Evolutionary conservation across 192 early-diverging fungal species (phyloP), one percentile per base, ranked within the genome.

Genomic region (Coemansia sp.): DNA sequence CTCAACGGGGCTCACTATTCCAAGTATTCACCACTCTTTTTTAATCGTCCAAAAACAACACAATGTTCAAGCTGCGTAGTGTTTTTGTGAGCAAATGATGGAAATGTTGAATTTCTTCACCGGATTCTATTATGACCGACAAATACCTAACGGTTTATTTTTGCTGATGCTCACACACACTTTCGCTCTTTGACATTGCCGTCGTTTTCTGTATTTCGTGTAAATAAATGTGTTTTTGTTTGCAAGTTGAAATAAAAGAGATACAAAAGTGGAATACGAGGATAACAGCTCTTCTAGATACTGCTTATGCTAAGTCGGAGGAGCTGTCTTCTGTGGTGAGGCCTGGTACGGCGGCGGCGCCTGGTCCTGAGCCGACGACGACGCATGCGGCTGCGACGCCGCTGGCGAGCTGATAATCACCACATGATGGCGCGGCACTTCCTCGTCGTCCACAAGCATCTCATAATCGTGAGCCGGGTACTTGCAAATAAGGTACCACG

Each of bases 401-500:
- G 53, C 47, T 44, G 58, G 62, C 34, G 65, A 66, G 37, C 70
- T 61, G 19, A 79, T 67, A 19, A 79, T 59, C 2, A 56, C 25
- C 17, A 74, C 64, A 2, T 70, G 67, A 40, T 79, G 76, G n/a
- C 63, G 71, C 6, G 62, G 58, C 26, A 49, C 57, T 47, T 65
- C 78, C 44, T 71, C 68, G 40, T 75, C 71, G 47, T 81, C 78
- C 14, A 74, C 62, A 22, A 81, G 71, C 72, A 81, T 74, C 65
- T 75, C 72, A 60, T 81, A 81, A 38, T 81, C 78, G 23, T 75
- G 57, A 10, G 56, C 47, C 9, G 78, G 78, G 64, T 74, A 75
- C 72, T 74, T 88, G 70, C 82, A 81, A n/a, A 88, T 81, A 48
- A 88, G 82, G 51, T 88, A 88, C 74, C 82, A 86, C 19, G 85